Evolutionary conservation across 1,284 basidiomycete species (phyloP).

Genomic region (Athelia psychrophila): DNA sequence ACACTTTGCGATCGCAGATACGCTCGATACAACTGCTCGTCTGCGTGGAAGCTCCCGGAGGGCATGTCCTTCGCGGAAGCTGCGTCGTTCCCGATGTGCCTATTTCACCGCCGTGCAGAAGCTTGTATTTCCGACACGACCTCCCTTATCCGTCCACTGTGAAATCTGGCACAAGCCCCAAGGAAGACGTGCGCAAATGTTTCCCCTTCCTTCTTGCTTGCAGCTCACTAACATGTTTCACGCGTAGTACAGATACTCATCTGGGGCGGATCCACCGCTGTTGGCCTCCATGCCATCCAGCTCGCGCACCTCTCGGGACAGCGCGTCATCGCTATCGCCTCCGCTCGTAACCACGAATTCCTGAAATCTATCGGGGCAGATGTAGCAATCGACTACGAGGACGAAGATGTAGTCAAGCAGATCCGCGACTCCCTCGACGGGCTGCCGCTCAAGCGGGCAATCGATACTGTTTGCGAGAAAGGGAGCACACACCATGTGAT

Average conservation of each 20-base stretch:
- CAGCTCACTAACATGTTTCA: too few relatives aligned
- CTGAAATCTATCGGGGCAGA: conserved; percentile 36
- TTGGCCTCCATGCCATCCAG: conserved; percentile 39
- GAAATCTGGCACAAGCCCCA: neutral
- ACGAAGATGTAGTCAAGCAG: conserved; percentile 12
- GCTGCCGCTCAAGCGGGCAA: neutral
- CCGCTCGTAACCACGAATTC: conserved; percentile 30
- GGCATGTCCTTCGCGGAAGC: conserved; percentile 8
- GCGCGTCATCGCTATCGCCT: conserved; percentile 34
- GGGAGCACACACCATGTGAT: conserved; percentile 5
- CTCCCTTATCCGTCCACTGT: conserved; percentile 7
- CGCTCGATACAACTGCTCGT: conserved; percentile 7
- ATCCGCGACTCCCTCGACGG: conserved; percentile 11
- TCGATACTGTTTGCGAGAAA: conserved; percentile 4
- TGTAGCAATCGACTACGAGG: conserved; percentile 27
- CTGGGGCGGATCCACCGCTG: conserved; percentile 36
- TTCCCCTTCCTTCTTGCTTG: too few relatives aligned
- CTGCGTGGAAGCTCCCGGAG: neutral
- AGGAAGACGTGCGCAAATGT: too few relatives aligned
- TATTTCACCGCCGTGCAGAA: conserved; percentile 12
- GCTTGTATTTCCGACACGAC: conserved; percentile 10
- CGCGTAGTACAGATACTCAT: too few relatives aligned
- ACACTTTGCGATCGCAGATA: conserved; percentile 4
- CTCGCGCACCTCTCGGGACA: conserved; percentile 30
- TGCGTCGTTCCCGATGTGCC: conserved; percentile 2